A percentile compares a stretch with the other conserved stretches of the same genome.
Conservation (phyloP, 495 filamentous ascomycete species). For the Achaetomiella virescens region DNA sequence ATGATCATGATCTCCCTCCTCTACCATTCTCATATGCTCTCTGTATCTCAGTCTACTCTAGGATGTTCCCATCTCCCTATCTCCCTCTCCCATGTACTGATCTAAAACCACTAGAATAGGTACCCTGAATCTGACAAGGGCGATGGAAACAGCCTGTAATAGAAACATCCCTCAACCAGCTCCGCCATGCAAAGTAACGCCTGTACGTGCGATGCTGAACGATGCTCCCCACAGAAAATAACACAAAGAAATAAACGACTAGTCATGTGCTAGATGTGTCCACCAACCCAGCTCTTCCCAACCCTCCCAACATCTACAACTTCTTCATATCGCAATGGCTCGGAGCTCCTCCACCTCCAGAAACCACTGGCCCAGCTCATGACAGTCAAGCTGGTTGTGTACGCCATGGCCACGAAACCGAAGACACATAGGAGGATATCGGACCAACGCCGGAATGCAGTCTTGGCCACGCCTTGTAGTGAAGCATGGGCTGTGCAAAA, state of each 20-base stretch:
- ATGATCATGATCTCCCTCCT: too few species aligned
- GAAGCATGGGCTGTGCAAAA: conserved; percentile 67
- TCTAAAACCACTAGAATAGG: not conserved
- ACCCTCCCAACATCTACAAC: not conserved
- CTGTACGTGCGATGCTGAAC: conserved; percentile 3
- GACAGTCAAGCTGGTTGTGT: conserved; percentile 80
- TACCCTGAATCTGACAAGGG: not conserved
- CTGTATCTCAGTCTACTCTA: not conserved
- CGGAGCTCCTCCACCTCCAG: conserved; percentile 33
- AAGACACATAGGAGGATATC: conserved; percentile 74
- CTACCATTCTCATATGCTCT: too few species aligned
- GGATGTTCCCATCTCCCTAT: not conserved
- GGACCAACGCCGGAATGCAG: conserved; percentile 52
- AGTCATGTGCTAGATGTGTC: not conserved
- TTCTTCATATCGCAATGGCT: conserved; percentile 44
- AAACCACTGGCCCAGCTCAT: conserved; percentile 65
- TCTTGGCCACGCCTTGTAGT: conserved; percentile 71
- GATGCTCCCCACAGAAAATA: conserved; percentile 3
- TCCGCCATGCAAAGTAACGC: conserved; percentile 3
- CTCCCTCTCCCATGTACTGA: not conserved
- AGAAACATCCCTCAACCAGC: not conserved
- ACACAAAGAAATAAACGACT: not conserved
- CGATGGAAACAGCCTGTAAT: too few species aligned
- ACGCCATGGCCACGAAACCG: conserved; percentile 78
- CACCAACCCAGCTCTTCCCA: not conserved